A percentile compares a stretch with the other conserved stretches of the same genome.
Evolutionary conservation across 441 rosid genomes (phyloP).

Genomic region (Populus trichocarpa): DNA sequence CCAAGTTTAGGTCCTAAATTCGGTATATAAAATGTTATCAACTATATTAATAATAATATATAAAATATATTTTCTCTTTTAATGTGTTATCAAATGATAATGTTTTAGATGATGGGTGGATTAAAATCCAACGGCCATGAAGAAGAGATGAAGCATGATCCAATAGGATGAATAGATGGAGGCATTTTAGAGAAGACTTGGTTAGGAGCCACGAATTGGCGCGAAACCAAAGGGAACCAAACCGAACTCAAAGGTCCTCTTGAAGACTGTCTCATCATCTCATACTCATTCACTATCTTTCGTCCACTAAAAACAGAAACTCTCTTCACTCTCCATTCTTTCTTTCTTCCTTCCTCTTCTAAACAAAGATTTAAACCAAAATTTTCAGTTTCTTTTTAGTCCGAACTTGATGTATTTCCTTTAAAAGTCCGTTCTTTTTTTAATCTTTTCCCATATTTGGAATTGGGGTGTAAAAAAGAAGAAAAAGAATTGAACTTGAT

Average conservation of each 20-base stretch:
- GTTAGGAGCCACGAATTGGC: constrained; percentile 77
- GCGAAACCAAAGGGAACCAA: constrained; percentile 58
- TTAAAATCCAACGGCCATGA: constrained; percentile 5
- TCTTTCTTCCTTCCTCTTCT: constrained; percentile 6
- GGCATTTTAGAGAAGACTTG: constrained; percentile 30
- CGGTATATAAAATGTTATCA: too few species aligned
- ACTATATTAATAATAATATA: too few species aligned
- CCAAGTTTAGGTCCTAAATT: too few species aligned
- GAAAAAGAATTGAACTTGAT: not conserved
- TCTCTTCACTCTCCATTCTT: constrained; percentile 14
- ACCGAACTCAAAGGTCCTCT: constrained; percentile 54
- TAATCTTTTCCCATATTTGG: not conserved
- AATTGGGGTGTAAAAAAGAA: constrained; percentile 9
- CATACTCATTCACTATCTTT: not conserved
- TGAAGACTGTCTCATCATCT: constrained; percentile 39
- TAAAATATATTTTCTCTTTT: too few species aligned
- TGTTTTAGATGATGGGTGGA: not conserved
- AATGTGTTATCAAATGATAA: not conserved
- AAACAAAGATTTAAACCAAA: not conserved
- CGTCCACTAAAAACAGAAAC: not conserved
- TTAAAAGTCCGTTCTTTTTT: not conserved
- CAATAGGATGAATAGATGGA: not conserved
- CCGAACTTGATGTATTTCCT: not conserved
- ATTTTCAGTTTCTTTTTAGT: constrained; percentile 4
- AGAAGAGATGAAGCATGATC: not conserved